phyloP scores from a whole-genome alignment of 2,329 filamentous ascomycete genomes.

The Amphichorda felina region DNA sequence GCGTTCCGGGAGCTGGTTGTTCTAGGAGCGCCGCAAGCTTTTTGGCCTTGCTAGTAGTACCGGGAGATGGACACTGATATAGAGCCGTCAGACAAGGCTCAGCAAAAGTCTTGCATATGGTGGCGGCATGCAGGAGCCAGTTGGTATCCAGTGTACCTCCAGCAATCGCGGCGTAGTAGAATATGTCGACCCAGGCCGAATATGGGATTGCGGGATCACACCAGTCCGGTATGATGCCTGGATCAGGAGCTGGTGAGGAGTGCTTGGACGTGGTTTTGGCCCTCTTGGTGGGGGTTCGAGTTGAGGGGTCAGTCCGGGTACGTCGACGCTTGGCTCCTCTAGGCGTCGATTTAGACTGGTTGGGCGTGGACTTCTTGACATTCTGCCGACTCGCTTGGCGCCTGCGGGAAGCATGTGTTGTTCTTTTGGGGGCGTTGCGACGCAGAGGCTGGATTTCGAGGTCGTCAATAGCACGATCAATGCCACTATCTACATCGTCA shows the following conservation, averaged over 20 bases:
- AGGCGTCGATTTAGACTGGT: slow-evolving; percentile 1
- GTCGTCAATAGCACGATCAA: background rate
- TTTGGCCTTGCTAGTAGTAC: slow-evolving; percentile 29
- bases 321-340: background rate
- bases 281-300: background rate
- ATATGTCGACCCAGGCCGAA: slow-evolving; percentile 56
- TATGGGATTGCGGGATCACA: slow-evolving; percentile 47
- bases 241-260: background rate
- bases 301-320: background rate
- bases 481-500: background rate
- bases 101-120: slow-evolving; percentile 50
- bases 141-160: slow-evolving; percentile 29
- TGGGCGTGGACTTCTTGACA: background rate
- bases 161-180: slow-evolving; percentile 51
- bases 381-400: too few species aligned
- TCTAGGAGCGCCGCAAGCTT: slow-evolving; percentile 41
- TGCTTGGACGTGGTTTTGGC: background rate
- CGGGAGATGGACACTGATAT: slow-evolving; percentile 57
- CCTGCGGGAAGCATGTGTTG: too few species aligned
- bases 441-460: background rate
- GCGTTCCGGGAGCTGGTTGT: slow-evolving; percentile 32
- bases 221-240: slow-evolving; percentile 32
- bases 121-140: slow-evolving; percentile 56
- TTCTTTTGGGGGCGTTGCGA: slow-evolving; percentile 1
- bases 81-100: slow-evolving; percentile 65